Evolutionary conservation across 2,329 filamentous ascomycete genomes (phyloP), one percentile per base, ranked within the genome.

Genomic region (Clonostachys rosea): DNA sequence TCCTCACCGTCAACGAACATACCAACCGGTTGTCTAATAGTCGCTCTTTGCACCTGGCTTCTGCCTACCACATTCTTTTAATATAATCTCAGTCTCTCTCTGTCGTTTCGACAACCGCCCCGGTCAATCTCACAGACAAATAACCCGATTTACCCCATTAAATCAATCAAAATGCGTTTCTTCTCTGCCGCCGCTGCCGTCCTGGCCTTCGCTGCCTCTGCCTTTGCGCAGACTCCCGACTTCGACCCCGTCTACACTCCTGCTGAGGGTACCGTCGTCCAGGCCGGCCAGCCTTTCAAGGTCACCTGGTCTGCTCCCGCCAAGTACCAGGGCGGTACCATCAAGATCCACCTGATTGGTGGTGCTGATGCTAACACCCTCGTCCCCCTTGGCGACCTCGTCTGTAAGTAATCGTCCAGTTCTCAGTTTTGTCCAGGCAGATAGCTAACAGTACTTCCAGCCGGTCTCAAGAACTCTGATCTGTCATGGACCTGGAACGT

Each of bases 231-330:
- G 65, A 76, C 74, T 43, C 48, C 65, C n/a, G 74, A 73, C 58
- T 85, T 83, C 66, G 71, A 81, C 60, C 63, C 70, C 58, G 68
- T 85, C 60, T 68, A 59, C 56, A 64, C 64, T 50, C 81, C 81
- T 50, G 53, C 56, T 34, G 39, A 67, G 45, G 65, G 65, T 56
- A 63, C 76, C 61, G 50, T 62, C 42, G 52, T 84, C 52, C 46
- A 62, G 34, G 74, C 77, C 40, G 81, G 80, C 55, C 53, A 67
- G 55, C 64, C 67, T 45, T 76, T 72, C 59, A 63, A 64, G 52
- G 70, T 85, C 60, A 62, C 64, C 53, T 85, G 81, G 81, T 52
- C 64, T 30, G 61, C 66, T 45, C 60, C 65, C 47, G 57, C 64
- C 45, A 56, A 64, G 50, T 72, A 71, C 64, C 60, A 61, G 40